Evolutionary conservation across 129 eudicot species (phyloP).

Genomic region (Erigeron canadensis): DNA sequence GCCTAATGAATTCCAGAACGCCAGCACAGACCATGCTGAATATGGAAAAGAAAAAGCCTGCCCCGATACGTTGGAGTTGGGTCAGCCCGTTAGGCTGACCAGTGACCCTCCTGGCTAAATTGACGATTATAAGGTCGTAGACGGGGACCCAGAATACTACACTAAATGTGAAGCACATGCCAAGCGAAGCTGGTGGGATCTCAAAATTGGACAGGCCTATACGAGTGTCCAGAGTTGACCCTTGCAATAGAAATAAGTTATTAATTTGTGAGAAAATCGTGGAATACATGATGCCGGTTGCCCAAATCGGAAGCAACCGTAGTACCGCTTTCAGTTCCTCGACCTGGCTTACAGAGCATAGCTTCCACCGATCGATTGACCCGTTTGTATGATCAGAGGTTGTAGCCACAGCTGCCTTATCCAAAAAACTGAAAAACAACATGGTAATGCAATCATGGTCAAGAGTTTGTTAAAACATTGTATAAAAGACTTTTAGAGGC

Average conservation of each 20-base stretch:
- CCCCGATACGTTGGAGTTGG: slow-evolving; percentile 58
- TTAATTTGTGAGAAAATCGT: slow-evolving; percentile 19
- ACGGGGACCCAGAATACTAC: slow-evolving; percentile 34
- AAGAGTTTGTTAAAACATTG: neutral
- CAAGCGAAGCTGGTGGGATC: slow-evolving; percentile 37
- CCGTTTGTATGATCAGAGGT: slow-evolving; percentile 58
- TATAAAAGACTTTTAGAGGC: no score
- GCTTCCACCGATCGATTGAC: slow-evolving; percentile 50
- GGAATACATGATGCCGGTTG: slow-evolving; percentile 26
- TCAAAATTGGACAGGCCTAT: slow-evolving; percentile 25
- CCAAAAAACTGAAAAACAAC: slow-evolving; percentile 50
- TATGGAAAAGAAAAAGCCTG: slow-evolving; percentile 56
- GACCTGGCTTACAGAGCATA: slow-evolving; percentile 72
- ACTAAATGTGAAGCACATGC: slow-evolving; percentile 28
- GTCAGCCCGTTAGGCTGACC: slow-evolving; percentile 55
- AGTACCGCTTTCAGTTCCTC: slow-evolving; percentile 38
- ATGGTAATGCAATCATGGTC: neutral
- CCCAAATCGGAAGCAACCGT: slow-evolving; percentile 37
- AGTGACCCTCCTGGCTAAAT: slow-evolving; percentile 35
- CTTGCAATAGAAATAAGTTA: slow-evolving; percentile 34
- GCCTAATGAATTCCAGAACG: slow-evolving; percentile 32
- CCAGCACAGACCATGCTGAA: slow-evolving; percentile 62
- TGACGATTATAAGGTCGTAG: slow-evolving; percentile 29
- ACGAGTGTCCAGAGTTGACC: slow-evolving; percentile 23
- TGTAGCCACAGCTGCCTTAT: slow-evolving; percentile 73